These are phyloP conservation scores for Colletotrichum tropicicola DNA, from an alignment of 2,329 filamentous ascomycete species.

Conservation along the genomic window DNA sequence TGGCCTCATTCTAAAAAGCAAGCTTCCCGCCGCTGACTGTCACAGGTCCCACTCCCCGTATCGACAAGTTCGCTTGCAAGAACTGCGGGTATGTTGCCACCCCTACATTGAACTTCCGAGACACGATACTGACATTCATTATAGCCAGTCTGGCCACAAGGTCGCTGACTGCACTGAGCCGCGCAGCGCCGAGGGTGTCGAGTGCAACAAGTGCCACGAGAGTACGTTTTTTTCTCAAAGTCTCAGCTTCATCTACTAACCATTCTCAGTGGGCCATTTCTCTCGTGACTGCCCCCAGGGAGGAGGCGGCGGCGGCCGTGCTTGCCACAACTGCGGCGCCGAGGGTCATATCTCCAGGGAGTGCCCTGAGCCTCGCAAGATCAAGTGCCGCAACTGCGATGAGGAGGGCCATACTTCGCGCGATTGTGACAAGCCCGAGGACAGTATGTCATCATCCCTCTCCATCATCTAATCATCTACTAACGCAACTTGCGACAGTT, in stretches of 20 bases:
- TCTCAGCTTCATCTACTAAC: too few species aligned
- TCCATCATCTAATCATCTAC: slow-evolving; percentile 7
- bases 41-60: slow-evolving; percentile 65
- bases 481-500: slow-evolving; percentile 43
- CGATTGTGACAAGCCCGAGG: slow-evolving; percentile 69
- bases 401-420: slow-evolving; percentile 68
- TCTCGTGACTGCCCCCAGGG: slow-evolving; percentile 73
- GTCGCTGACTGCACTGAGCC: slow-evolving; percentile 64
- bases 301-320: slow-evolving; percentile 58
- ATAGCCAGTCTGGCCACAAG: slow-evolving; percentile 59
- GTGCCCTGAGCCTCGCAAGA: slow-evolving; percentile 56
- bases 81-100: slow-evolving; percentile 66
- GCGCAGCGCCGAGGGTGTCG: slow-evolving; percentile 68
- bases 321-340: slow-evolving; percentile 70
- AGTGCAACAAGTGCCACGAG: slow-evolving; percentile 72
- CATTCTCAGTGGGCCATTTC: slow-evolving; percentile 64
- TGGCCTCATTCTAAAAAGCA: neutral
- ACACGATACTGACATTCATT: slow-evolving; percentile 11
- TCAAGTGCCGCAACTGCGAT: slow-evolving; percentile 69
- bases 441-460: slow-evolving; percentile 50
- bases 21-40: neutral
- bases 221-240: too few species aligned
- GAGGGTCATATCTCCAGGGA: slow-evolving; percentile 66
- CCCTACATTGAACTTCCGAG: neutral
- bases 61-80: slow-evolving; percentile 72